phyloP scores from a whole-genome alignment of 805 yeast species.

The Schizosaccharomyces osmophilus region DNA sequence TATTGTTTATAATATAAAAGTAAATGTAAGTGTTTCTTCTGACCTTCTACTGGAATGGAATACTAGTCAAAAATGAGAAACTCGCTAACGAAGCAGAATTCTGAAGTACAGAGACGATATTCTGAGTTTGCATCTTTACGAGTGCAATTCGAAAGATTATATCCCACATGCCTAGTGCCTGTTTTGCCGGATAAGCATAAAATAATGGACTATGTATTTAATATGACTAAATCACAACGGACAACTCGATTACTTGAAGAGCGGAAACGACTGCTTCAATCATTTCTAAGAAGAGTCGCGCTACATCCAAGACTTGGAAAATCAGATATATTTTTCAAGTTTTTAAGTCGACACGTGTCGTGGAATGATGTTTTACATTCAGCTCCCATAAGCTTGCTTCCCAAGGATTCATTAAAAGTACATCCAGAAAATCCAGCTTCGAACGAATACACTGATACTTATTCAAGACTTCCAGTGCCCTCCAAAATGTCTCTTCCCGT shows the following conservation, averaged over 20 bases:
- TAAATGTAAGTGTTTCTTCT: not conserved
- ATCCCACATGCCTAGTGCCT: conserved; percentile 67
- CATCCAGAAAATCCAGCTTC: conserved; percentile 38
- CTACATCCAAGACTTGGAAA: conserved; percentile 29
- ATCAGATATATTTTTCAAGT: conserved; percentile 33
- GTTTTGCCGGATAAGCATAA: conserved; percentile 82
- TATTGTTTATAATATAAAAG: not conserved
- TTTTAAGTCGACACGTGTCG: conserved; percentile 60
- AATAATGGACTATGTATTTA: conserved; percentile 22
- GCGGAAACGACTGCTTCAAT: conserved; percentile 49
- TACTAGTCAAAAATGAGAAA: not conserved
- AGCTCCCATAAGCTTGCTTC: conserved; percentile 30
- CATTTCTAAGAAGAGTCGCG: conserved; percentile 34
- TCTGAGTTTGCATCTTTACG: conserved; percentile 78
- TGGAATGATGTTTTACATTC: conserved; percentile 53
- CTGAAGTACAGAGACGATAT: conserved; percentile 56
- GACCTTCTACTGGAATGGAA: no score
- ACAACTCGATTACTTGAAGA: conserved; percentile 27
- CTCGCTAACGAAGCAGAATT: not conserved
- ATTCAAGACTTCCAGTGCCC: not conserved
- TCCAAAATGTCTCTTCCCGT: not conserved
- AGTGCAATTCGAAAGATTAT: conserved; percentile 39
- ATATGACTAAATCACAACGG: conserved; percentile 22
- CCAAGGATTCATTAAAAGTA: conserved; percentile 28
- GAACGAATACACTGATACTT: conserved; percentile 7